Evolutionary conservation across 345 rosid species (phyloP).

Genomic region (Rubroshorea leprosula): DNA sequence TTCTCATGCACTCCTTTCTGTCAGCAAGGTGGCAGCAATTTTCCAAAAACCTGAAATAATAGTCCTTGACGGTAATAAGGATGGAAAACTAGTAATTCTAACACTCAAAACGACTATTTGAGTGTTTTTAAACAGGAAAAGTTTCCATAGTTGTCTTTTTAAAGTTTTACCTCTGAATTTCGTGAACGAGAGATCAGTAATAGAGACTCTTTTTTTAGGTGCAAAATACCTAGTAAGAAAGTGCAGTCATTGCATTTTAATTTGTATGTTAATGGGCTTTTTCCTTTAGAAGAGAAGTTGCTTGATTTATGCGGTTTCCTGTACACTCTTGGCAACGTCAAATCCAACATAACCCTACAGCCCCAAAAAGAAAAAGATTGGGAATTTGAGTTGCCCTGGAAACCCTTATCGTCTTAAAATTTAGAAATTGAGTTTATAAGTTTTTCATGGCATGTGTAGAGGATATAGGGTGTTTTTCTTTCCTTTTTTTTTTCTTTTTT

Average conservation of each 20-base stretch:
- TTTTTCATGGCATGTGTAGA: neutral
- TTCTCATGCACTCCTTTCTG: neutral
- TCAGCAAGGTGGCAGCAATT: neutral
- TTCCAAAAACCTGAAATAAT: neutral
- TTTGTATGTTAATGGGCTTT: neutral
- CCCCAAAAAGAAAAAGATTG: neutral
- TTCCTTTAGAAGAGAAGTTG: neutral
- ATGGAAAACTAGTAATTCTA: too few species aligned
- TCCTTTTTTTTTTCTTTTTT: too few species aligned
- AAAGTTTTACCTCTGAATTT: too few species aligned
- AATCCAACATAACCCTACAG: neutral
- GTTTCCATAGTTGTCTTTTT: too few species aligned
- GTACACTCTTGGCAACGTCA: neutral
- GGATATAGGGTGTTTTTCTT: neutral
- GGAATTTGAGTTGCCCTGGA: neutral
- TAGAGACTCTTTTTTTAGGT: too few species aligned
- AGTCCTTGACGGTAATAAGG: too few species aligned
- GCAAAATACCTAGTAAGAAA: too few species aligned
- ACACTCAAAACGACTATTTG: too few species aligned
- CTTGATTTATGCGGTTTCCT: neutral
- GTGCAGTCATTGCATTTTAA: neutral
- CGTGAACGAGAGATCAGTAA: too few species aligned
- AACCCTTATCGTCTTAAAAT: neutral
- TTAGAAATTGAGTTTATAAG: neutral
- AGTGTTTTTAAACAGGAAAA: too few species aligned